Percentiles rank a stretch among this genome's conserved stretches.
Evolutionary conservation across 2,329 filamentous ascomycete genomes (phyloP).

Genomic region (Aureobasidium sp.): DNA sequence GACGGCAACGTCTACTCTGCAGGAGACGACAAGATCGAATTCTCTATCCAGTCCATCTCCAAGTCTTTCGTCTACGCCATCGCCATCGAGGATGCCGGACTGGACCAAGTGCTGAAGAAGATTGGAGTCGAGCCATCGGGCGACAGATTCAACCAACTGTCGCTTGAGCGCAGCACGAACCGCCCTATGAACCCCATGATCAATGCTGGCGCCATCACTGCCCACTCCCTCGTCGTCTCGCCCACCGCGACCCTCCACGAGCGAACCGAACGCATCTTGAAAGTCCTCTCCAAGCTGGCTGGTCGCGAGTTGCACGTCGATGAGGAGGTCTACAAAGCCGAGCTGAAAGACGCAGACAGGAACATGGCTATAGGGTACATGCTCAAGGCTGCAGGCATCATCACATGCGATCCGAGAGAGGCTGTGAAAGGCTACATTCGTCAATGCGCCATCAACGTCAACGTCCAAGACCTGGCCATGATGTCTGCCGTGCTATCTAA

Average conservation of each 20-base stretch:
- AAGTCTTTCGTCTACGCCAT: slow-evolving; percentile 38
- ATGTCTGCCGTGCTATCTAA: slow-evolving; percentile 37
- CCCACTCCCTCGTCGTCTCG: slow-evolving; percentile 21
- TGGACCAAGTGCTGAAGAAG: slow-evolving; percentile 32
- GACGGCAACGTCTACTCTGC: slow-evolving; percentile 36
- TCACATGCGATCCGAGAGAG: slow-evolving; percentile 30
- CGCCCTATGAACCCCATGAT: slow-evolving; percentile 23
- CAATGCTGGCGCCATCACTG: slow-evolving; percentile 23
- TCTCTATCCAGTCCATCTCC: slow-evolving; percentile 39
- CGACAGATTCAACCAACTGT: slow-evolving; percentile 32
- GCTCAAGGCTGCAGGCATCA: slow-evolving; percentile 37
- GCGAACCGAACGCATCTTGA: slow-evolving; percentile 32
- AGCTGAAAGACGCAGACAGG: slow-evolving; percentile 28
- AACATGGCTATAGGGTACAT: slow-evolving; percentile 32
- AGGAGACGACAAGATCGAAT: slow-evolving; percentile 35
- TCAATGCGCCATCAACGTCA: slow-evolving; percentile 38
- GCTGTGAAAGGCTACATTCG: slow-evolving; percentile 36
- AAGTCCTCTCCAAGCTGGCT: slow-evolving; percentile 31
- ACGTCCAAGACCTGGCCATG: slow-evolving; percentile 35
- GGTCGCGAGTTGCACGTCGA: slow-evolving; percentile 32
- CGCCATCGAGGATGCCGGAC: slow-evolving; percentile 34
- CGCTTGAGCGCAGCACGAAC: slow-evolving; percentile 20
- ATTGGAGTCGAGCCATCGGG: slow-evolving; percentile 38
- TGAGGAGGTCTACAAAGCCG: slow-evolving; percentile 36
- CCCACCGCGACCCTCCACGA: slow-evolving; percentile 30